These are phyloP conservation scores for Microbotryum intermedium DNA, from an alignment of 1,284 basidiomycete species.

Conservation along the genomic window DNA sequence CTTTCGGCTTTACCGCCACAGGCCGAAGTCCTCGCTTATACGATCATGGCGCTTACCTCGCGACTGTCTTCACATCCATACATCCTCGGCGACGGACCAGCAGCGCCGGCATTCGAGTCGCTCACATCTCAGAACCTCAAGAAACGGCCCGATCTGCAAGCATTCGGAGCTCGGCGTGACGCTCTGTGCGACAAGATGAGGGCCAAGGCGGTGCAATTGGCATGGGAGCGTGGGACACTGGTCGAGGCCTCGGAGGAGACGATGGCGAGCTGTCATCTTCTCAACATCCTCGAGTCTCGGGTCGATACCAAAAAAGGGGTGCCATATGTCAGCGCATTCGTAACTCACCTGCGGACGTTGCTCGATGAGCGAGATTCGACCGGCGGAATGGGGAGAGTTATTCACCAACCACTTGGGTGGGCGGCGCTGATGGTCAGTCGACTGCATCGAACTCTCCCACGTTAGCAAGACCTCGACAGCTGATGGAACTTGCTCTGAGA, in stretches of 20 bases:
- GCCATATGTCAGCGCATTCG: conserved; percentile 27
- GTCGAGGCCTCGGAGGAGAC: conserved; percentile 19
- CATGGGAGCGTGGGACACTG: conserved; percentile 24
- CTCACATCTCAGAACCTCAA: conserved; percentile 7
- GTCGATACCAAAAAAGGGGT: conserved; percentile 17
- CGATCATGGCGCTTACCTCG: conserved; percentile 25
- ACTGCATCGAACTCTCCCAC: not conserved
- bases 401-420: conserved; percentile 19
- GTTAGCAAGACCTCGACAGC: not conserved
- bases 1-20: conserved; percentile 16
- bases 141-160: conserved; percentile 12
- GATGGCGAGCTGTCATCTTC: conserved; percentile 26
- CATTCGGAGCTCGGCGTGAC: conserved; percentile 17
- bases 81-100: conserved; percentile 7
- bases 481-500: not conserved
- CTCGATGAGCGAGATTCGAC: conserved; percentile 13
- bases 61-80: conserved; percentile 24
- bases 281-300: conserved; percentile 27
- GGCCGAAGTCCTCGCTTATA: conserved; percentile 20
- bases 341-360: conserved; percentile 24
- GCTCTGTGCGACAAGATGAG: conserved; percentile 12
- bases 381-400: too few relatives aligned
- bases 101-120: conserved; percentile 7
- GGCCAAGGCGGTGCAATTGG: conserved; percentile 14
- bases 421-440: conserved; percentile 18